A percentile compares a stretch with the other conserved stretches of the same genome.
Conservation (phyloP, 140 eudicot genomes). For the Artemisia princeps region DNA sequence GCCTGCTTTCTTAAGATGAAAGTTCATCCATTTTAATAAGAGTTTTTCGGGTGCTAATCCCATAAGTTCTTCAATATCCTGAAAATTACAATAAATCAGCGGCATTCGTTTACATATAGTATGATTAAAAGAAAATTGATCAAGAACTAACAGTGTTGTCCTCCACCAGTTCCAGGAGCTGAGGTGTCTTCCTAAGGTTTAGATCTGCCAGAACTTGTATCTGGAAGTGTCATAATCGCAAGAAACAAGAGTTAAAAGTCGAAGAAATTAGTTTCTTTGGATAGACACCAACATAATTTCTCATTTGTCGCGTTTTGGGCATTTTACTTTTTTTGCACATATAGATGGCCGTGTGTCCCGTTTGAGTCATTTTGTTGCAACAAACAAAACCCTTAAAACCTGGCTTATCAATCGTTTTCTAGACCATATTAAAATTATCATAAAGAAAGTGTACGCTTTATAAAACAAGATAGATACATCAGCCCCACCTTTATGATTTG, state of each 20-base stretch:
- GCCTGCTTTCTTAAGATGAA: constrained; percentile 91
- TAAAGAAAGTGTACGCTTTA: not conserved
- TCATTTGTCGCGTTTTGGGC: not conserved
- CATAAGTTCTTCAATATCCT: constrained; percentile 95
- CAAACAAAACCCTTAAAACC: no score
- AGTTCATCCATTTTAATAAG: constrained; percentile 90
- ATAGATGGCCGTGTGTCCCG: no score
- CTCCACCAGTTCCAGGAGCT: constrained; percentile 83
- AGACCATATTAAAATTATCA: not conserved
- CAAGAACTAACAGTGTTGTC: constrained; percentile 53
- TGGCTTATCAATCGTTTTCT: not conserved
- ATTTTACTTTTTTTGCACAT: no score
- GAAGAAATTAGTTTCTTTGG: not conserved
- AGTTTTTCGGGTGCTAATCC: constrained; percentile 85
- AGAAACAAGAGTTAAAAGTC: constrained; percentile 2
- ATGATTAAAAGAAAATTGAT: not conserved
- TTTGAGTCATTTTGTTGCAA: no score
- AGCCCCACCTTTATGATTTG: constrained; percentile 78
- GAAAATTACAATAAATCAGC: constrained; percentile 3
- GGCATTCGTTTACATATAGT: constrained; percentile 8
- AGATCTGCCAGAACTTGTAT: constrained; percentile 94
- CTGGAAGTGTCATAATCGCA: constrained; percentile 36
- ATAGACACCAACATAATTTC: not conserved
- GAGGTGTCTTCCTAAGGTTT: constrained; percentile 93
- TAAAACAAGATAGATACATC: constrained; percentile 20